phyloP scores from a whole-genome alignment of 2,329 filamentous ascomycete species.

The Graphilbum ipis-grandicollis region DNA sequence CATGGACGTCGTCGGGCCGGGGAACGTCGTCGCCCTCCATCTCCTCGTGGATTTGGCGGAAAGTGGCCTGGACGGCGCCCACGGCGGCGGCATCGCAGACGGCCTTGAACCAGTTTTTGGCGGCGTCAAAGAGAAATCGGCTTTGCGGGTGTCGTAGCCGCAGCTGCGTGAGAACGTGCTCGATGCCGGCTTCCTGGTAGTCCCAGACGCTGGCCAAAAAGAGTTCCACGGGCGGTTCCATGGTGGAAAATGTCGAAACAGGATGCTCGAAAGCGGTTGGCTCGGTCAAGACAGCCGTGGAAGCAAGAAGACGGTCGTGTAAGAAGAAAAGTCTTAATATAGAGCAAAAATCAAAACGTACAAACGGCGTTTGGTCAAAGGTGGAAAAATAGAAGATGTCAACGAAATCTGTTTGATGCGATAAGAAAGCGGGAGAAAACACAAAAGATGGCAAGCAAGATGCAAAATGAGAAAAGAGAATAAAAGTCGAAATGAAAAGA shows the following conservation, averaged over 20 bases:
- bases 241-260: background rate
- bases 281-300: too few species aligned
- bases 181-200: slow-evolving; percentile 10
- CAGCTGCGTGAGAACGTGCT: slow-evolving; percentile 10
- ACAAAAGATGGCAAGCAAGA: too few species aligned
- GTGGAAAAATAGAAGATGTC: too few species aligned
- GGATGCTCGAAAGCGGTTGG: background rate
- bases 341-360: too few species aligned
- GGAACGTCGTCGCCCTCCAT: slow-evolving; percentile 1
- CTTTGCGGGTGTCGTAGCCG: slow-evolving; percentile 7
- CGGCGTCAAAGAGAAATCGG: slow-evolving; percentile 11
- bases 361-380: too few species aligned
- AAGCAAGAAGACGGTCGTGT: too few species aligned
- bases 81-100: slow-evolving; percentile 7
- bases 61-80: slow-evolving; percentile 6
- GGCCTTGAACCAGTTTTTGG: slow-evolving; percentile 11
- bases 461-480: too few species aligned
- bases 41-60: slow-evolving; percentile 4
- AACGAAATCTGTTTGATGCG: too few species aligned
- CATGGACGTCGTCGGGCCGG: background rate
- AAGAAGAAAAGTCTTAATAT: too few species aligned
- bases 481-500: too few species aligned
- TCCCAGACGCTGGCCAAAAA: slow-evolving; percentile 13
- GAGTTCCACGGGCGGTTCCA: slow-evolving; percentile 8
- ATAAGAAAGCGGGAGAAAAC: too few species aligned